Percentiles rank a stretch among this genome's conserved stretches.
phyloP scores from a whole-genome alignment of 768 basidiomycete species.

The Boletus tylopilopsis region DNA sequence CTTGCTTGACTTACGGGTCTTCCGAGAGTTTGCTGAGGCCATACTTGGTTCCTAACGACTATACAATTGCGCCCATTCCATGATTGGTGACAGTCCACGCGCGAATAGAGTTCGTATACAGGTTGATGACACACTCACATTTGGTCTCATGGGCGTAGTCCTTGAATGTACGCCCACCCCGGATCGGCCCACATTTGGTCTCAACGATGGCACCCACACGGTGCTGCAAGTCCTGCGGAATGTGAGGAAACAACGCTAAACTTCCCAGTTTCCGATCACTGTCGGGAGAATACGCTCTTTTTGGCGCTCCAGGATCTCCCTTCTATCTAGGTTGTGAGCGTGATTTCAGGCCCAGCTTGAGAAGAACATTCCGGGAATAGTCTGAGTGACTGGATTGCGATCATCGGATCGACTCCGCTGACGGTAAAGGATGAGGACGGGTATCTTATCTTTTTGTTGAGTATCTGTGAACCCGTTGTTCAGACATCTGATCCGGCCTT shows the following conservation, averaged over 20 bases:
- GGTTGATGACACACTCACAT: too few relatives aligned
- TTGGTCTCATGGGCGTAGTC: conserved; percentile 43
- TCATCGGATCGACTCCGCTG: too few relatives aligned
- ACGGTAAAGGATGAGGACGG: too few relatives aligned
- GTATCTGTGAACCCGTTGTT: too few relatives aligned
- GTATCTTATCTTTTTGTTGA: too few relatives aligned
- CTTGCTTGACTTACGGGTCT: conserved; percentile 46
- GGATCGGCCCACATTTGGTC: conserved; percentile 40
- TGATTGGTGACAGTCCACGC: conserved; percentile 58
- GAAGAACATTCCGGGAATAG: too few relatives aligned
- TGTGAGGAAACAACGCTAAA: conserved; percentile 33
- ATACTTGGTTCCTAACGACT: conserved; percentile 31
- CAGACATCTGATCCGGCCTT: too few relatives aligned
- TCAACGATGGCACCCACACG: conserved; percentile 43
- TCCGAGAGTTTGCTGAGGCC: conserved; percentile 20
- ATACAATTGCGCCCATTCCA: conserved; percentile 46
- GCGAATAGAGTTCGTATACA: neutral
- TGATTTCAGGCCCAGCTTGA: too few relatives aligned
- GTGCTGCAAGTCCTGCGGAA: conserved; percentile 54
- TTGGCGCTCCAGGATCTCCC: neutral
- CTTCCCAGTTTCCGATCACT: neutral
- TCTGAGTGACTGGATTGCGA: too few relatives aligned
- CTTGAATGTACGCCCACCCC: conserved; percentile 29
- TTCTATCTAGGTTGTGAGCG: neutral
- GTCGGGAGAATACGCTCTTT: neutral